These are phyloP conservation scores for Hymenoscyphus fraxineus DNA, from an alignment of 2,329 filamentous ascomycete species.

Conservation along the genomic window DNA sequence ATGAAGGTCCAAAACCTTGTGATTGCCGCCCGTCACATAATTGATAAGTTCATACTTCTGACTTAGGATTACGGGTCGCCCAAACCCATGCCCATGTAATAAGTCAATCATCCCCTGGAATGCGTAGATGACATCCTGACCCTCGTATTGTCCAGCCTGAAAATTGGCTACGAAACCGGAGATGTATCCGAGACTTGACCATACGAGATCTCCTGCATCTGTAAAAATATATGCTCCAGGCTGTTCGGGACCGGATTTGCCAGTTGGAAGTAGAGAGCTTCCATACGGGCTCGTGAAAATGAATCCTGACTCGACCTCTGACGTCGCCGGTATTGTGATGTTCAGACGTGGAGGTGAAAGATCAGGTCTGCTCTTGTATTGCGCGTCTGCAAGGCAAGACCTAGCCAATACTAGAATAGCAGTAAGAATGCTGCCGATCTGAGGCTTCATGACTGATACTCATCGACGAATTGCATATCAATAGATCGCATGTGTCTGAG, in stretches of 20 bases:
- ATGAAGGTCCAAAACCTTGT: conserved; percentile 27
- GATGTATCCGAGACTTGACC: conserved; percentile 52
- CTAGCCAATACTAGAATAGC: conserved; percentile 39
- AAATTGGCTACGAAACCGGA: conserved; percentile 50
- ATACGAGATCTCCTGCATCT: conserved; percentile 51
- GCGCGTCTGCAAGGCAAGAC: conserved; percentile 16
- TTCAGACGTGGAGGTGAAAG: conserved; percentile 43
- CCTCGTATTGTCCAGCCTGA: conserved; percentile 46
- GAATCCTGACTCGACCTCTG: conserved; percentile 41
- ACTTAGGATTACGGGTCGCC: conserved; percentile 28
- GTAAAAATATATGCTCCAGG: conserved; percentile 52
- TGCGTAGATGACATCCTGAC: conserved; percentile 48
- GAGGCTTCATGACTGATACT: neutral
- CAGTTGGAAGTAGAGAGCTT: neutral
- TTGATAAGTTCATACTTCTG: conserved; percentile 32
- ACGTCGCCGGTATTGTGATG: conserved; percentile 42
- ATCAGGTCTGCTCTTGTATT: conserved; percentile 44
- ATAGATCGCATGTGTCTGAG: neutral
- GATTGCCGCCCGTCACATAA: conserved; percentile 21
- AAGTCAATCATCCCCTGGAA: conserved; percentile 44
- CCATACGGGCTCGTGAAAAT: conserved; percentile 38
- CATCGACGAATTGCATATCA: neutral
- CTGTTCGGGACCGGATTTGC: conserved; percentile 44
- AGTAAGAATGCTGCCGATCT: neutral
- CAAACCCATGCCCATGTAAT: conserved; percentile 22